phyloP scores from a whole-genome alignment of 2,329 filamentous ascomycete species.

The Fusarium hostae region DNA sequence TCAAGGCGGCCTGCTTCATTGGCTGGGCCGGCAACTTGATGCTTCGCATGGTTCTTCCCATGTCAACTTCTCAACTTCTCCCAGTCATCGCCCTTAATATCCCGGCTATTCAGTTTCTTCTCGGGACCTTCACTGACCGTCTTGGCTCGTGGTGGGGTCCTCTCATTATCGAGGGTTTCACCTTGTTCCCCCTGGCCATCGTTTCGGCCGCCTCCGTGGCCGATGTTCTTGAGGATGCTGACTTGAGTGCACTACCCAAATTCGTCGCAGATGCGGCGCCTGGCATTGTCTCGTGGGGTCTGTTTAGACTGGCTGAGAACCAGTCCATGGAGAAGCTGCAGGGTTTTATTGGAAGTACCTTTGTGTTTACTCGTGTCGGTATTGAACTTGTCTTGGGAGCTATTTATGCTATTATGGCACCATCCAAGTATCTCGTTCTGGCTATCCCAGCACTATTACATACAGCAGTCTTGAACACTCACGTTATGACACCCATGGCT shows the following conservation, averaged over 20 bases:
- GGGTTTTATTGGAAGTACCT: slow-evolving; percentile 67
- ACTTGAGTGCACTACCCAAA: slow-evolving; percentile 64
- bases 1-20: slow-evolving; percentile 73
- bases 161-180: slow-evolving; percentile 76
- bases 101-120: slow-evolving; percentile 76
- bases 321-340: slow-evolving; percentile 55
- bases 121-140: slow-evolving; percentile 73
- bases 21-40: slow-evolving; percentile 77
- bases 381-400: slow-evolving; percentile 75
- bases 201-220: slow-evolving; percentile 73
- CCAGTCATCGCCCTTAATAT: slow-evolving; percentile 81
- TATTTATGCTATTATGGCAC: slow-evolving; percentile 73
- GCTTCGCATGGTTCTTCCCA: slow-evolving; percentile 58
- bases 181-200: slow-evolving; percentile 75
- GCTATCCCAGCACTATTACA: slow-evolving; percentile 79
- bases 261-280: slow-evolving; percentile 72
- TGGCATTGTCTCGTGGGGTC: slow-evolving; percentile 72
- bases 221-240: slow-evolving; percentile 70
- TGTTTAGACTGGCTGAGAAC: slow-evolving; percentile 67
- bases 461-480: slow-evolving; percentile 77
- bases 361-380: slow-evolving; percentile 76
- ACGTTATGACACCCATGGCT: slow-evolving; percentile 71
- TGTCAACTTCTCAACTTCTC: slow-evolving; percentile 65
- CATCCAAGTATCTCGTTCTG: slow-evolving; percentile 74
- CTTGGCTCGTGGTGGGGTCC: slow-evolving; percentile 80